A percentile compares a stretch with the other conserved stretches of the same genome.
Evolutionary conservation across 2,329 filamentous ascomycete genomes (phyloP).

Genomic region (Xylaria hypoxylon): DNA sequence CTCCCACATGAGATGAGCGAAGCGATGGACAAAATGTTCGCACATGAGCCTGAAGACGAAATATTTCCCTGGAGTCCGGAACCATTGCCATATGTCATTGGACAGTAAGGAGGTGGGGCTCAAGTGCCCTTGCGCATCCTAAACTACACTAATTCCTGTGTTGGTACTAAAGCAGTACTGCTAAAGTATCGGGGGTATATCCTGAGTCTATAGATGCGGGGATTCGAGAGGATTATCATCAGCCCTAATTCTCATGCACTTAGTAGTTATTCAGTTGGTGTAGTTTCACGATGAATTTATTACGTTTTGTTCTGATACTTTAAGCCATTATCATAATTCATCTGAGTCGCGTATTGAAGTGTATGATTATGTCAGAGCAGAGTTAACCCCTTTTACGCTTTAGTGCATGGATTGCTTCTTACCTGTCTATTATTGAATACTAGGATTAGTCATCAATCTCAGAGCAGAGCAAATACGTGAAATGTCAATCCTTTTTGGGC

Average conservation of each 20-base stretch:
- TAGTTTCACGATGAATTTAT: background rate
- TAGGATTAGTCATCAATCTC: too few species aligned
- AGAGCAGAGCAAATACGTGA: too few species aligned
- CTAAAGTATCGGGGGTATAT: too few species aligned
- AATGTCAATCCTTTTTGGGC: too few species aligned
- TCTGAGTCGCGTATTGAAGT: background rate
- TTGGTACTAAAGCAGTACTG: too few species aligned
- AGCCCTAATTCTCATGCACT: background rate
- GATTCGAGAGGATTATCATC: too few species aligned
- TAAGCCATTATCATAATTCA: background rate
- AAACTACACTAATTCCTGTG: too few species aligned
- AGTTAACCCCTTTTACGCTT: background rate
- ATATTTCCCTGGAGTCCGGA: background rate
- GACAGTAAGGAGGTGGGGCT: background rate
- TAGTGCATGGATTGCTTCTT: too few species aligned
- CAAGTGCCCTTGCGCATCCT: background rate
- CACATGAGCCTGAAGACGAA: background rate
- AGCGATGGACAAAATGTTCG: conserved; percentile 3
- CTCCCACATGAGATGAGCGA: background rate
- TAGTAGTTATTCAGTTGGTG: background rate
- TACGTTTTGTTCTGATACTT: background rate
- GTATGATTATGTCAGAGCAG: background rate
- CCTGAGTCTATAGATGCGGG: too few species aligned
- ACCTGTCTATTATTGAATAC: too few species aligned
- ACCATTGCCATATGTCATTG: conserved; percentile 9